Evolutionary conservation across 2,329 filamentous ascomycete genomes (phyloP), one percentile per base, ranked within the genome.

Genomic region (Fusarium protoensiforme): DNA sequence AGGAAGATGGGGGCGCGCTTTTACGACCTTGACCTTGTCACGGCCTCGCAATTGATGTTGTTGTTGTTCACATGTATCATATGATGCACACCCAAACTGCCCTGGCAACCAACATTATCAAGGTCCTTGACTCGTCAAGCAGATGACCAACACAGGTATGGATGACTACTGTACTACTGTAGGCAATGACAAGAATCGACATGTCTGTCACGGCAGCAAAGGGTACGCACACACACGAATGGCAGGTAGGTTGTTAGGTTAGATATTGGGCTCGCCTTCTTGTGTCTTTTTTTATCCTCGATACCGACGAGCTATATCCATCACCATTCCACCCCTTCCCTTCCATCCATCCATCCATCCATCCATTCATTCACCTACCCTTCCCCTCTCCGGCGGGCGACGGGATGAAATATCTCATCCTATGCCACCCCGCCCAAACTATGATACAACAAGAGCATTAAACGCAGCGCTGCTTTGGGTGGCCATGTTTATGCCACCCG

Each of bases 391-490:
- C 39, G 63, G 27, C 46, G 41, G 35, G 43, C 41, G 36, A 53
- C 38, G 22, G 27, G 38, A 56, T 61, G 63, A 57, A 46, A 14
- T 31, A 14, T 27, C 22, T 48, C 36, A 61, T 33, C 43, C 36
- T 39, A 41, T 53, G 39, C 60, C 51, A 22, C 43, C 61, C 59
- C 31, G 31, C 64, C 56, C 35, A 38, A 43, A 64, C 67, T 73
- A 73, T 73, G 60, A 57, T 74, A 73, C 71, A 73, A 74, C 51
- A 68, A 73, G 67, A 63, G 71, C 33, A 68, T 62, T 58, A 68
- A 46, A 46, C 38, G 67, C 57, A 68, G 46, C 56, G 22, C 43
- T 38, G 22, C 27, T 38, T 22, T 7, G 39, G 39, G 43, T 48
- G 58, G 41, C 14, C 38, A 16, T 38, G 18, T 33, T 48, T 53